phyloP scores from a whole-genome alignment of 2,329 filamentous ascomycete species.

The Fusarium concolor region DNA sequence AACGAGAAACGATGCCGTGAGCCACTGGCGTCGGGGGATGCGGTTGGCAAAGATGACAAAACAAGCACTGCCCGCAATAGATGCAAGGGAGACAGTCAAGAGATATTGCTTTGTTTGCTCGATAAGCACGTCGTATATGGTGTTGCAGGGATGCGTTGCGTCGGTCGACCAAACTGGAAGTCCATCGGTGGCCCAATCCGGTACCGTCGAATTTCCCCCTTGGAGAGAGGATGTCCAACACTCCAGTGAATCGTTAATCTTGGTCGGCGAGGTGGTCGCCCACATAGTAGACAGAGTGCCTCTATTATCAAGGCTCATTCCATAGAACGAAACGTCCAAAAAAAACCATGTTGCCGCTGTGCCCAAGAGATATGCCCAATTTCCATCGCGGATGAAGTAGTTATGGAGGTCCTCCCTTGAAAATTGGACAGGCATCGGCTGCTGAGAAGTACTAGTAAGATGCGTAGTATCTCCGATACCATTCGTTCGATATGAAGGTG shows the following conservation, averaged over 20 bases:
- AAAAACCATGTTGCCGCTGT: conserved; percentile 64
- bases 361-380: conserved; percentile 53
- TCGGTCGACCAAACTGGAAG: conserved; percentile 64
- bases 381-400: conserved; percentile 60
- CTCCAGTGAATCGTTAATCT: conserved; percentile 53
- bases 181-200: conserved; percentile 53
- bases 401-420: conserved; percentile 60
- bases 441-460: conserved; percentile 50
- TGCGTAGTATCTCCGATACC: conserved; percentile 18
- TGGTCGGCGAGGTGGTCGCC: conserved; percentile 51
- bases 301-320: conserved; percentile 60
- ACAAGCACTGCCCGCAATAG: conserved; percentile 62
- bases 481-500: conserved; percentile 43
- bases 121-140: conserved; percentile 63
- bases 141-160: conserved; percentile 60
- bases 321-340: conserved; percentile 67
- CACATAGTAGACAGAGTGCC: conserved; percentile 54
- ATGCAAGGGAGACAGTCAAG: conserved; percentile 63
- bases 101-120: conserved; percentile 66
- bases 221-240: conserved; percentile 61
- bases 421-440: conserved; percentile 60
- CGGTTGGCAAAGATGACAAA: conserved; percentile 62
- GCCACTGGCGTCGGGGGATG: conserved; percentile 61
- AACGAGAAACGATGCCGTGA: conserved; percentile 62
- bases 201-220: conserved; percentile 58